Evolutionary conservation across 2,329 filamentous ascomycete species (phyloP).

Genomic region (Venturia carpophila): DNA sequence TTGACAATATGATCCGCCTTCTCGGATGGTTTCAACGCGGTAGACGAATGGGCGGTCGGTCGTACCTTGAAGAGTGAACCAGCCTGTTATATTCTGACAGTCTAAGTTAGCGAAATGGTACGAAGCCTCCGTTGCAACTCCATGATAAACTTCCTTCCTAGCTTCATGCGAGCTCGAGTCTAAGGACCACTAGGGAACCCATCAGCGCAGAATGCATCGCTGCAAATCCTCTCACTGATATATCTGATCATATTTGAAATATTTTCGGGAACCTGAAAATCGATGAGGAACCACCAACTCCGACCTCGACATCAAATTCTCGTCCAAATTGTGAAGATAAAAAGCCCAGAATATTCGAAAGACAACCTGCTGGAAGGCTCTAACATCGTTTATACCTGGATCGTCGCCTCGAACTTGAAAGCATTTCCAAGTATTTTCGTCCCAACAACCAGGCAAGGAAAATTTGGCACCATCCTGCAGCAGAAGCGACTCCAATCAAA

Average conservation of each 20-base stretch:
- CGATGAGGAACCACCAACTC: not conserved
- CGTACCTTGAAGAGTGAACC: conserved; percentile 43
- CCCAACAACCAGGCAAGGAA: no score
- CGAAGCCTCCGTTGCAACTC: not conserved
- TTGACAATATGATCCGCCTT: conserved; percentile 46
- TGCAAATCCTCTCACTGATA: not conserved
- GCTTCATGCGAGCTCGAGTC: no score
- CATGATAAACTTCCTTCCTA: no score
- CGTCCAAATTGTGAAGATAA: no score
- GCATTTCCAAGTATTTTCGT: no score
- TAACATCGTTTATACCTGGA: no score
- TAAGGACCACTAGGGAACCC: not conserved
- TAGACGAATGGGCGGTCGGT: conserved; percentile 44
- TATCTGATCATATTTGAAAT: not conserved
- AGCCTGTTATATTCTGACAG: conserved; percentile 44
- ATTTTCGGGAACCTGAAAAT: no score
- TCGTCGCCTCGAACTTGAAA: no score
- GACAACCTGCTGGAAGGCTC: no score
- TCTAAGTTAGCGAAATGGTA: not conserved
- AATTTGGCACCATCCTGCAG: not conserved
- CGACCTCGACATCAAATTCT: not conserved
- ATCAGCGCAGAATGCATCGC: not conserved
- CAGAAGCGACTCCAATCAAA: not conserved
- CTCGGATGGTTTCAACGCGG: conserved; percentile 42
- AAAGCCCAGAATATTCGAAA: no score